Percentiles rank a stretch among this genome's conserved stretches.
Conservation (phyloP, 2,329 filamentous ascomycete genomes). For the Xylaria multiplex region DNA sequence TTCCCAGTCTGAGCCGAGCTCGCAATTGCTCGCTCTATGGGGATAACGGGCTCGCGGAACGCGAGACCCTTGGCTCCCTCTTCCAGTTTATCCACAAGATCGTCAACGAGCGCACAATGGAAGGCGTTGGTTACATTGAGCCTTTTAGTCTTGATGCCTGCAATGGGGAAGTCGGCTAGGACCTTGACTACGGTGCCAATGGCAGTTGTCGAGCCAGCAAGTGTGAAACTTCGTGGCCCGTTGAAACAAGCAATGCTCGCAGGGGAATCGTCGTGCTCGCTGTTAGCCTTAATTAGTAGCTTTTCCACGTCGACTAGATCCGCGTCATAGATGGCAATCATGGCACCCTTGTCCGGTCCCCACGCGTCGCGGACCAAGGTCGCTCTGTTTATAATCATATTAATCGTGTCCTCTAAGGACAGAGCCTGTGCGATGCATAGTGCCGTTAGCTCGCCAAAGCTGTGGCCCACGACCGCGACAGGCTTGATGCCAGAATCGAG, state of each 20-base stretch:
- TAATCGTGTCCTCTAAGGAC: constrained; percentile 47
- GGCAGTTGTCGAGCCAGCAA: constrained; percentile 51
- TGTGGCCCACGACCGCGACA: constrained; percentile 52
- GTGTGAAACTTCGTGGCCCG: constrained; percentile 53
- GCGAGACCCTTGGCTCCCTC: background rate
- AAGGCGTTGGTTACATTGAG: constrained; percentile 52
- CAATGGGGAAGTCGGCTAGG: background rate
- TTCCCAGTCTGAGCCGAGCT: background rate
- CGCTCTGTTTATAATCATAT: constrained; percentile 45
- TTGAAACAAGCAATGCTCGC: constrained; percentile 59
- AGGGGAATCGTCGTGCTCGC: too few relatives aligned
- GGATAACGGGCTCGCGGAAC: background rate
- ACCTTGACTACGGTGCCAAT: constrained; percentile 39
- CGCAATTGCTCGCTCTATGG: too few relatives aligned
- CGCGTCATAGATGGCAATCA: constrained; percentile 51
- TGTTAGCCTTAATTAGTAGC: background rate
- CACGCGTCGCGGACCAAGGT: constrained; percentile 47
- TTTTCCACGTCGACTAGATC: background rate
- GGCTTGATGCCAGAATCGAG: constrained; percentile 49
- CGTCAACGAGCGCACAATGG: background rate
- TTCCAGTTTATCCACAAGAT: background rate
- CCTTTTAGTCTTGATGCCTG: constrained; percentile 44
- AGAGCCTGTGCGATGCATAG: constrained; percentile 51
- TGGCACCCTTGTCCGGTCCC: constrained; percentile 51
- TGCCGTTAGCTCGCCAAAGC: constrained; percentile 55